These are phyloP conservation scores for Cercospora sp. DNA, from an alignment of 2,329 filamentous ascomycete genomes.

Conservation along the genomic window DNA sequence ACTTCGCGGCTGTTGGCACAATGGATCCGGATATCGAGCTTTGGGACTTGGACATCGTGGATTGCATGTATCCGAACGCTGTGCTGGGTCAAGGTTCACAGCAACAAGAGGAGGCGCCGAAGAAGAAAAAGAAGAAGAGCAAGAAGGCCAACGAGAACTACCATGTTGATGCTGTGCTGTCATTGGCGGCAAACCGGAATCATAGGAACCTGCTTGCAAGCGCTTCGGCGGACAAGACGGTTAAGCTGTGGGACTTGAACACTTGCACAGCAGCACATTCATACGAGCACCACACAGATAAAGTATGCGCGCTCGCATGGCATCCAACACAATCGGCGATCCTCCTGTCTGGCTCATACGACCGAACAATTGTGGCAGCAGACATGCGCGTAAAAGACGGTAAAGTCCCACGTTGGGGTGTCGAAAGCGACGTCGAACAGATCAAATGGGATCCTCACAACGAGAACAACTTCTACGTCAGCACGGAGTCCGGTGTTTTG, in stretches of 20 bases:
- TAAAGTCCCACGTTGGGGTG: slow-evolving; percentile 80
- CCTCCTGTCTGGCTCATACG: slow-evolving; percentile 89
- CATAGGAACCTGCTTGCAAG: slow-evolving; percentile 94
- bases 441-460: slow-evolving; percentile 93
- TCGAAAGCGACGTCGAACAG: slow-evolving; percentile 92
- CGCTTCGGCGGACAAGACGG: slow-evolving; percentile 91
- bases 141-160: slow-evolving; percentile 87
- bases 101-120: slow-evolving; percentile 49
- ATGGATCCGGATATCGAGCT: slow-evolving; percentile 99
- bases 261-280: slow-evolving; percentile 92
- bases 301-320: slow-evolving; percentile 96
- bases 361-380: slow-evolving; percentile 87
- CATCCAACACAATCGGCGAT: slow-evolving; percentile 84
- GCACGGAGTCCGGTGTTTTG: slow-evolving; percentile 86
- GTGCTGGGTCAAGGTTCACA: slow-evolving; percentile 72
- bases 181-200: slow-evolving; percentile 86
- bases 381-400: slow-evolving; percentile 93
- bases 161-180: slow-evolving; percentile 90
- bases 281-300: slow-evolving; percentile 94
- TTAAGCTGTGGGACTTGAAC: slow-evolving; percentile 97
- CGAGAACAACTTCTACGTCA: slow-evolving; percentile 86
- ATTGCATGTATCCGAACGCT: slow-evolving; percentile 97
- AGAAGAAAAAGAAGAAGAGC: slow-evolving; percentile 88
- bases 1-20: slow-evolving; percentile 92
- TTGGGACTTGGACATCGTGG: slow-evolving; percentile 93